Base-by-base conservation (phyloP, 495 filamentous ascomycete species). In the Podospora sp. region DNA sequence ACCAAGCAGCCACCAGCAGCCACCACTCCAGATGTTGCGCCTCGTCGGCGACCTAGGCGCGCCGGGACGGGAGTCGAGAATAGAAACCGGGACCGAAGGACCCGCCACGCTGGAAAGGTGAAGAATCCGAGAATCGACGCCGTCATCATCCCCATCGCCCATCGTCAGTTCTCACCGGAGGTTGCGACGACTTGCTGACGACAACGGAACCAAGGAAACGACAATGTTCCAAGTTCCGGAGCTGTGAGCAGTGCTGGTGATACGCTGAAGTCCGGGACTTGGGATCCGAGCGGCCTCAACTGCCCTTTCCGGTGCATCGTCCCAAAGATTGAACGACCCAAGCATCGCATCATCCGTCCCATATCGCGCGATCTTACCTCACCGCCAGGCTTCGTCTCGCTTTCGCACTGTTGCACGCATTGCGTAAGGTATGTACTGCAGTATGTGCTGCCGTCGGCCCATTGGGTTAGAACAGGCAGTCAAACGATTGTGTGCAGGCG, bases 1-100 rank as follows among this genome's bases (percentile, higher is more conserved):
- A 60, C 58, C 24, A 35, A 33, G 58, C 40, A 46, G 58, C 58
- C 33, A 60, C 24, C n/a, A 35, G 58, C 26, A 60, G 58, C 58
- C 58, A 40, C 58, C 20, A 18, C 29, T 25, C 5, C 2, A 33
- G 36, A 35, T n/a, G 11, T 11, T 2, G 12, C 40, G 40, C 40
- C 40, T 46, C 40, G 40, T 46, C 40, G 40, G 40, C 40, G 40
- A 46, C 40, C 40, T 46, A 46, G 14, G 40, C 40, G 40, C 40
- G 16, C 9, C 40, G 16, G 40, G 40, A 18, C 40, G 29, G 29
- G 29, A 33, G 29, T 46, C 40, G 5, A 46, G 40, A 46, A 46
- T 46, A 46, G 40, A 46, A 46, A 46, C 40, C 40, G 40, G 40
- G 9, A 12, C 40, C 40, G 40, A 46, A 36, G n/a, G n/a, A 46